Conservation (phyloP, 169 alveolate genomes). For the Plasmodium berghei region DNA sequence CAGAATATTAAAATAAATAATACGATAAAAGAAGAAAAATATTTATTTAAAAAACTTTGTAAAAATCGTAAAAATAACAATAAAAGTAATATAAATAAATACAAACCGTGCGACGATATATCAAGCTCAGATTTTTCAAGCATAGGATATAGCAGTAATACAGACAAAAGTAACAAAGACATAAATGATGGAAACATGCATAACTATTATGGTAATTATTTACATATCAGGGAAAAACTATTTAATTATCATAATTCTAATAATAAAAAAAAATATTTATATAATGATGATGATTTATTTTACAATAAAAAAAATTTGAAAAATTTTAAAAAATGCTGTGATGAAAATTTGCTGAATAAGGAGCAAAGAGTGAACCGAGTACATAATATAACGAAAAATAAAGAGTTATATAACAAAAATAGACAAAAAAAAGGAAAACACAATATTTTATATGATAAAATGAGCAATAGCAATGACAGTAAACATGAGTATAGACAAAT, state of each 20-base stretch:
- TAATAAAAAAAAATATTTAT: conserved; percentile 5
- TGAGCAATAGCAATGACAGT: too few relatives aligned
- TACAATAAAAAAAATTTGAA: conserved; percentile 12
- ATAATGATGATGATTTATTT: conserved; percentile 26
- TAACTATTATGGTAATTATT: conserved; percentile 24
- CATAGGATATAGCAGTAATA: background rate
- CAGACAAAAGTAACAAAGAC: conserved; percentile 34
- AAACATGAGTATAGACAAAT: too few relatives aligned
- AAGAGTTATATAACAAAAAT: too few relatives aligned
- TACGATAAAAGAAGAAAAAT: conserved; percentile 66
- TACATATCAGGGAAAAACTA: conserved; percentile 17
- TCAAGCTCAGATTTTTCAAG: conserved; percentile 11
- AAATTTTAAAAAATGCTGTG: conserved; percentile 10
- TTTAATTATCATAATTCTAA: conserved; percentile 21
- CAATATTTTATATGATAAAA: too few relatives aligned
- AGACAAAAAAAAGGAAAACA: too few relatives aligned
- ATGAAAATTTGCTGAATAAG: conserved; percentile 5
- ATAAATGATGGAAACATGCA: background rate
- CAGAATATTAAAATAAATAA: conserved; percentile 56
- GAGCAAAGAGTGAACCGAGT: background rate
- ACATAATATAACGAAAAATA: too few relatives aligned
- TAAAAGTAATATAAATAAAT: background rate
- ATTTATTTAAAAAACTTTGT: conserved; percentile 43
- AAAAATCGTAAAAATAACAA: conserved; percentile 3
- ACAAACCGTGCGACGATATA: background rate